These are phyloP conservation scores for Botrytis paeoniae DNA, from an alignment of 2,329 filamentous ascomycete genomes.

Conservation along the genomic window DNA sequence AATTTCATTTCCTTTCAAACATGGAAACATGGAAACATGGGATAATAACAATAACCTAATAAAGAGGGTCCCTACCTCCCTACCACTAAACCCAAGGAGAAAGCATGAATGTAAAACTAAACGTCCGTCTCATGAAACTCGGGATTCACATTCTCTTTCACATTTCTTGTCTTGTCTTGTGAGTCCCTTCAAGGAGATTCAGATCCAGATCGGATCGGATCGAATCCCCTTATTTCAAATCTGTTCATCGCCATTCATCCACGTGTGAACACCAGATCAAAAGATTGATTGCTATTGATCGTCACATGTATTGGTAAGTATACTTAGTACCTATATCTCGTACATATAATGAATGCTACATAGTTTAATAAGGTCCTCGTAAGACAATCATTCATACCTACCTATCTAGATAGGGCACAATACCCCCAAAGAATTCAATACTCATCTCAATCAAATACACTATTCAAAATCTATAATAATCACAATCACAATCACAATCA, in stretches of 20 bases:
- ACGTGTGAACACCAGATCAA: conserved; percentile 1
- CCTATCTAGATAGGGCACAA: too few relatives aligned
- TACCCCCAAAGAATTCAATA: neutral
- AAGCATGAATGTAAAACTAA: neutral
- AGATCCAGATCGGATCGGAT: neutral
- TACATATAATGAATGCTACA: neutral
- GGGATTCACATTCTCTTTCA: neutral
- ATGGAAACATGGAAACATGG: neutral
- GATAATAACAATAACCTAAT: neutral
- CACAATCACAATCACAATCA: neutral
- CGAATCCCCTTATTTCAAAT: neutral
- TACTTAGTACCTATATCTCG: too few relatives aligned
- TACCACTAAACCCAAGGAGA: neutral
- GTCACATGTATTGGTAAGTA: neutral
- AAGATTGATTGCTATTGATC: neutral
- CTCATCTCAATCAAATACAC: neutral
- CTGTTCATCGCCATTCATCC: neutral
- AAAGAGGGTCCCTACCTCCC: neutral
- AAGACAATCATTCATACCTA: neutral
- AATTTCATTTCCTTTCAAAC: neutral
- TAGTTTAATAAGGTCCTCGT: neutral
- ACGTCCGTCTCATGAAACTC: neutral
- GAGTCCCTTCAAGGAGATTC: neutral
- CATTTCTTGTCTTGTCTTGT: neutral
- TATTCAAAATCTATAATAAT: neutral